Conservation (phyloP, 345 rosid species). For the Salix exigua region DNA sequence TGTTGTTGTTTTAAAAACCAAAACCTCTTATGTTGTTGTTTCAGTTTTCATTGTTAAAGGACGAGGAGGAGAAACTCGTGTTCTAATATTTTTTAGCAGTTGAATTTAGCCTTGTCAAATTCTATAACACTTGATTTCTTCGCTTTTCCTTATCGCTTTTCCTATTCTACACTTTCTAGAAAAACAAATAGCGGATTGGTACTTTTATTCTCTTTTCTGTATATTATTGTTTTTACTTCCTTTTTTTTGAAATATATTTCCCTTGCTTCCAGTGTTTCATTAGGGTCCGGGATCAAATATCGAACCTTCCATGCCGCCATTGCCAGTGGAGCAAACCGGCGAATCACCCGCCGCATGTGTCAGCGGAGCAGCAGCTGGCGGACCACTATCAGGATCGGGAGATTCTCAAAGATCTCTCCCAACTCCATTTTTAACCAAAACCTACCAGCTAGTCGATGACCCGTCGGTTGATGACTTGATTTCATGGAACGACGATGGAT, state of each 20-base stretch:
- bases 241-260: not conserved
- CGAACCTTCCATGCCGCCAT: conserved; percentile 35
- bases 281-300: conserved; percentile 34
- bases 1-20: no score
- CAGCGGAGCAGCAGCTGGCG: conserved; percentile 5
- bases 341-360: conserved; percentile 40
- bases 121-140: not conserved
- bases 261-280: not conserved
- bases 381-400: conserved; percentile 3
- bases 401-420: conserved; percentile 83
- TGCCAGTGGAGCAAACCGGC: conserved; percentile 64
- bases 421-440: conserved; percentile 85
- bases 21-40: not conserved
- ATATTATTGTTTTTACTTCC: not conserved
- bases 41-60: not conserved
- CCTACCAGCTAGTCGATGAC: conserved; percentile 82
- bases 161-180: not conserved
- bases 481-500: conserved; percentile 89
- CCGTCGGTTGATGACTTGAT: conserved; percentile 65
- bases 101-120: not conserved
- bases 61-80: not conserved
- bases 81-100: not conserved
- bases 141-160: not conserved
- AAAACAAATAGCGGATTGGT: not conserved
- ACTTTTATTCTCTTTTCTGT: not conserved